Evolutionary conservation across 441 rosid genomes (phyloP).

Genomic region (Erodium moschatum): DNA sequence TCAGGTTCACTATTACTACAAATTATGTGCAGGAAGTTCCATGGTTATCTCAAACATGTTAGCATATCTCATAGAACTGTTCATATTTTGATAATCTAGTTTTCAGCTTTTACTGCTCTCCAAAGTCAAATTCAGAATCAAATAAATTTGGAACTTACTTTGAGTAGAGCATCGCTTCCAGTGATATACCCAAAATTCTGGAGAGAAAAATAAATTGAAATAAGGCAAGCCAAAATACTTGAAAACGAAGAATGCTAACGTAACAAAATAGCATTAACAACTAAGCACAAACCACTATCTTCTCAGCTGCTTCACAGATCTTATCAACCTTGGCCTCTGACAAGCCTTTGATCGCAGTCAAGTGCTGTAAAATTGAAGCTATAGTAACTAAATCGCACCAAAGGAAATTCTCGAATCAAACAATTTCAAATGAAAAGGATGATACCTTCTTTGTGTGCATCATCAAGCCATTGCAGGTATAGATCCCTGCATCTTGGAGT

Average conservation of each 20-base stretch:
- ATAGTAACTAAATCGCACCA: neutral
- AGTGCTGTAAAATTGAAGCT: slow-evolving; percentile 34
- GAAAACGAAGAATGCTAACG: neutral
- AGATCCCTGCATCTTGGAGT: slow-evolving; percentile 89
- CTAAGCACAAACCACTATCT: slow-evolving; percentile 57
- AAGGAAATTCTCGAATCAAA: slow-evolving; percentile 4
- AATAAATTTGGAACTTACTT: slow-evolving; percentile 37
- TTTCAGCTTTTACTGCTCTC: neutral
- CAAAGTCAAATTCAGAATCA: neutral
- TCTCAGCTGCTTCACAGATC: slow-evolving; percentile 95
- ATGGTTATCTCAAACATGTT: neutral
- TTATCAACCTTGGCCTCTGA: slow-evolving; percentile 93
- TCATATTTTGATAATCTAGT: neutral
- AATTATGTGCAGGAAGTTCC: slow-evolving; percentile 1
- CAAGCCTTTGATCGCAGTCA: slow-evolving; percentile 93
- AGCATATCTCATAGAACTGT: neutral
- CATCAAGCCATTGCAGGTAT: slow-evolving; percentile 93
- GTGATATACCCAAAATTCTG: slow-evolving; percentile 74
- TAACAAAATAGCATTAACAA: slow-evolving; percentile 7
- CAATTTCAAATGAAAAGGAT: slow-evolving; percentile 11
- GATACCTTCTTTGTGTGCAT: slow-evolving; percentile 84
- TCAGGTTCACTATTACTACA: slow-evolving; percentile 1
- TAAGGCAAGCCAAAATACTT: slow-evolving; percentile 1
- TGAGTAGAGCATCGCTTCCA: slow-evolving; percentile 79
- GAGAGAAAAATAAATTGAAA: slow-evolving; percentile 3